phyloP scores from a whole-genome alignment of 2,329 filamentous ascomycete species.

The Aspergillus sp. region DNA sequence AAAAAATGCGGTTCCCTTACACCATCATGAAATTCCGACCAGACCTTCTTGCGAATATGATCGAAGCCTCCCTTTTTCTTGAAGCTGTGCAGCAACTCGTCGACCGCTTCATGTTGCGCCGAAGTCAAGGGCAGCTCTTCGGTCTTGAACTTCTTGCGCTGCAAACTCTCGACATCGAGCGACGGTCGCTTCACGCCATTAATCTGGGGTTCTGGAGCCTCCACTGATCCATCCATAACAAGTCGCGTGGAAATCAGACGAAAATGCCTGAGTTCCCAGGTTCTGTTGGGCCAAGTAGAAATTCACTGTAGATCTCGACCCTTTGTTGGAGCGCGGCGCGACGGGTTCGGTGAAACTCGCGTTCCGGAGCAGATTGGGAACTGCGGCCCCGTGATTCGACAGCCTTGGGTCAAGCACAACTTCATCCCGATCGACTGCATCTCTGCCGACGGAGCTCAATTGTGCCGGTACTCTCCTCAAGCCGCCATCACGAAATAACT shows the following conservation, averaged over 20 bases:
- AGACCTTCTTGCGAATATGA: conserved; percentile 59
- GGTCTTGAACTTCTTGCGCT: conserved; percentile 55
- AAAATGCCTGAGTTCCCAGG: not conserved
- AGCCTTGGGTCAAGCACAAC: conserved; percentile 15
- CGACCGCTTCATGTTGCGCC: conserved; percentile 58
- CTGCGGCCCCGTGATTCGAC: conserved; percentile 37
- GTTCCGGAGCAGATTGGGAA: conserved; percentile 28
- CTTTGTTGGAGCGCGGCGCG: not conserved
- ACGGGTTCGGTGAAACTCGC: conserved; percentile 7
- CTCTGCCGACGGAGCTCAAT: conserved; percentile 21
- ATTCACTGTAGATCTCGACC: conserved; percentile 1
- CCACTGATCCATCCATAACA: conserved; percentile 36
- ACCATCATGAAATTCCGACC: conserved; percentile 57
- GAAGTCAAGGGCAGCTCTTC: conserved; percentile 62
- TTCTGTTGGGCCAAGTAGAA: not conserved
- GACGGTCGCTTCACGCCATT: conserved; percentile 28
- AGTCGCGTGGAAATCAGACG: conserved; percentile 12
- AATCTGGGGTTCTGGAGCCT: conserved; percentile 29
- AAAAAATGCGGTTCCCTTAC: conserved; percentile 38
- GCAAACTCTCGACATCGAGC: conserved; percentile 34
- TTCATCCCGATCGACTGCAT: conserved; percentile 18
- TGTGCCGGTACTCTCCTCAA: conserved; percentile 24
- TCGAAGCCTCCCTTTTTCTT: conserved; percentile 69
- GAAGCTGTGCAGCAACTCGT: conserved; percentile 61
- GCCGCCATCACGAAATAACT: conserved; percentile 15